These are phyloP conservation scores for Penicillium cinerascens DNA, from an alignment of 495 filamentous ascomycete genomes.

Conservation along the genomic window DNA sequence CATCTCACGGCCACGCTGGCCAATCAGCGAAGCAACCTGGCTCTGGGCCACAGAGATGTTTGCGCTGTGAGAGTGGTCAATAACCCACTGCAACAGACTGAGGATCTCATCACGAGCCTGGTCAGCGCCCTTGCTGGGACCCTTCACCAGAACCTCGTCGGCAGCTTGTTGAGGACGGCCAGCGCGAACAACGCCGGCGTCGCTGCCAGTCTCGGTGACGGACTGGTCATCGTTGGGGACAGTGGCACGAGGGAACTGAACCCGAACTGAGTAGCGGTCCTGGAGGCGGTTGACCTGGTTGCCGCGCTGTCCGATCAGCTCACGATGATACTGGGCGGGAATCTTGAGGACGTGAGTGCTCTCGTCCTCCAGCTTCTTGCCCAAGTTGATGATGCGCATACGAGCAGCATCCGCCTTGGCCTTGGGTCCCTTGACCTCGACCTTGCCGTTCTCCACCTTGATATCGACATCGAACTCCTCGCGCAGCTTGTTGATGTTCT, in stretches of 20 bases:
- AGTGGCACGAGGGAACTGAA: slow-evolving; percentile 84
- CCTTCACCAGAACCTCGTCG: slow-evolving; percentile 88
- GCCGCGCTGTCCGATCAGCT: slow-evolving; percentile 63
- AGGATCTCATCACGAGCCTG: slow-evolving; percentile 85
- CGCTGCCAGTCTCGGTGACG: slow-evolving; percentile 64
- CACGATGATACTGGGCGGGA: slow-evolving; percentile 80
- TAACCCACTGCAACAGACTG: slow-evolving; percentile 77
- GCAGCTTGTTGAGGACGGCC: slow-evolving; percentile 67
- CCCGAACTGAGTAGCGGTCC: slow-evolving; percentile 83
- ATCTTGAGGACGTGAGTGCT: slow-evolving; percentile 82
- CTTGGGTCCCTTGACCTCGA: slow-evolving; percentile 68
- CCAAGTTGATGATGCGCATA: slow-evolving; percentile 68
- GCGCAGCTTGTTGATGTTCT: slow-evolving; percentile 91
- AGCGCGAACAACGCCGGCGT: slow-evolving; percentile 56
- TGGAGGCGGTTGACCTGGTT: slow-evolving; percentile 67
- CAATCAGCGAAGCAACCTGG: slow-evolving; percentile 86
- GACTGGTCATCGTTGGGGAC: slow-evolving; percentile 63
- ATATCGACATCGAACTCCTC: slow-evolving; percentile 98
- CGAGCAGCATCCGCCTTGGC: slow-evolving; percentile 81
- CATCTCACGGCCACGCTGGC: slow-evolving; percentile 82
- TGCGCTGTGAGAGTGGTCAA: slow-evolving; percentile 75
- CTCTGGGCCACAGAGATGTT: slow-evolving; percentile 80
- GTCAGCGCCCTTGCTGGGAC: slow-evolving; percentile 87
- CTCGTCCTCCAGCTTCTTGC: slow-evolving; percentile 81
- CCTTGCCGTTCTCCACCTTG: slow-evolving; percentile 71